Conservation (phyloP, 805 yeast genomes). For the Schwanniomyces yamadae region DNA sequence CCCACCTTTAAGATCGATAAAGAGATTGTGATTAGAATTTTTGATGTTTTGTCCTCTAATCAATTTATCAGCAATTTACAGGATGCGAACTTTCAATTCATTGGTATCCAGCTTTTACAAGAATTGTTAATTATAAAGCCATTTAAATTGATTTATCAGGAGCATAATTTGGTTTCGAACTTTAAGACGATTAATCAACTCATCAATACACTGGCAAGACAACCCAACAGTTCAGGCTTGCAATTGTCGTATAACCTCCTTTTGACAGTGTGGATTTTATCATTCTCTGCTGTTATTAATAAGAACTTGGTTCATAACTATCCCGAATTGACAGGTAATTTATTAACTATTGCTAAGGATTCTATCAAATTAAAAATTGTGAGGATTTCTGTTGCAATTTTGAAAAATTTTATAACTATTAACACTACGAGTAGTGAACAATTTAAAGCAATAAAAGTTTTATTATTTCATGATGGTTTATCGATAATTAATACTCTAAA, state of each 20-base stretch:
- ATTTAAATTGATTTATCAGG: constrained; percentile 51
- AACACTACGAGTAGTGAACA: constrained; percentile 29
- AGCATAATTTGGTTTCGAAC: constrained; percentile 31
- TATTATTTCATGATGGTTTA: constrained; percentile 74
- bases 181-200: constrained; percentile 33
- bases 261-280: constrained; percentile 78
- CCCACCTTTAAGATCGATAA: constrained; percentile 28
- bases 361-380: constrained; percentile 92
- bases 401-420: constrained; percentile 56
- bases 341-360: constrained; percentile 61
- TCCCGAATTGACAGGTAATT: constrained; percentile 52
- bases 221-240: constrained; percentile 48
- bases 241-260: constrained; percentile 84
- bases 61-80: constrained; percentile 27
- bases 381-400: constrained; percentile 74
- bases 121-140: constrained; percentile 55
- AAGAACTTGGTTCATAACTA: constrained; percentile 48
- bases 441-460: constrained; percentile 57
- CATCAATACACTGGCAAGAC: constrained; percentile 28
- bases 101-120: constrained; percentile 61
- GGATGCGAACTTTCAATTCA: constrained; percentile 53
- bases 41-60: constrained; percentile 33
- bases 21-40: constrained; percentile 38
- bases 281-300: constrained; percentile 63
- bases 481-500: constrained; percentile 64